Conservation (phyloP, 169 alveolate species). For the Theileria parva region DNA sequence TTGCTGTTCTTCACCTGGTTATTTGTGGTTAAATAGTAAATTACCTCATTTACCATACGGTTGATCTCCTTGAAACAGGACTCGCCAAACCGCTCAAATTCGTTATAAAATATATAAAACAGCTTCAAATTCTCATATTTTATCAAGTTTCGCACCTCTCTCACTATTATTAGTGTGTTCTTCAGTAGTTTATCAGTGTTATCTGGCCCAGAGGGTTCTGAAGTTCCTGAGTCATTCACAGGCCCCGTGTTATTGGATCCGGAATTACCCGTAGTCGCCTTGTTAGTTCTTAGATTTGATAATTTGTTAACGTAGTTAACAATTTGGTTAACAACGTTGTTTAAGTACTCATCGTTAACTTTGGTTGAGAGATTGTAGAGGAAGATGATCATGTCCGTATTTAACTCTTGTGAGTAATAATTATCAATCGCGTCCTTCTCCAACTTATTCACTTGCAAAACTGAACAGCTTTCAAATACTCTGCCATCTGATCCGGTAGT, state of each 20-base stretch:
- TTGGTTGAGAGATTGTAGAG: neutral
- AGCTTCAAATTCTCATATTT: neutral
- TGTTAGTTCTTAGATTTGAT: no score
- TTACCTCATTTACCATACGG: neutral
- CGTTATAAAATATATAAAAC: neutral
- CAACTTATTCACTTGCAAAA: neutral
- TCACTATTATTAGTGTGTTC: neutral
- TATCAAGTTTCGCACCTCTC: neutral
- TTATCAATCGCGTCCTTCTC: neutral
- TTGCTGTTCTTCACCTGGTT: neutral
- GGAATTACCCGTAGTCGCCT: no score
- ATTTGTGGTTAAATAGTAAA: neutral
- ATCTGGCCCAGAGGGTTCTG: neutral
- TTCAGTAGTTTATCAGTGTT: neutral
- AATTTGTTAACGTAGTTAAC: neutral
- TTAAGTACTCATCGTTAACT: neutral
- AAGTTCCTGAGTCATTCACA: no score
- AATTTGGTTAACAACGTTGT: neutral
- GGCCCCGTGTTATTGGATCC: no score
- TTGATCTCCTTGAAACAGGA: neutral
- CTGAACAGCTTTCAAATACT: neutral
- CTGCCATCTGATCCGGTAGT: neutral
- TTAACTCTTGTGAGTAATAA: neutral
- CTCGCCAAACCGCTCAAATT: neutral
- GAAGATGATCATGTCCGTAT: neutral